These are phyloP conservation scores for Pouteria campechiana DNA, from an alignment of 179 eudicot species.

Conservation along the genomic window DNA sequence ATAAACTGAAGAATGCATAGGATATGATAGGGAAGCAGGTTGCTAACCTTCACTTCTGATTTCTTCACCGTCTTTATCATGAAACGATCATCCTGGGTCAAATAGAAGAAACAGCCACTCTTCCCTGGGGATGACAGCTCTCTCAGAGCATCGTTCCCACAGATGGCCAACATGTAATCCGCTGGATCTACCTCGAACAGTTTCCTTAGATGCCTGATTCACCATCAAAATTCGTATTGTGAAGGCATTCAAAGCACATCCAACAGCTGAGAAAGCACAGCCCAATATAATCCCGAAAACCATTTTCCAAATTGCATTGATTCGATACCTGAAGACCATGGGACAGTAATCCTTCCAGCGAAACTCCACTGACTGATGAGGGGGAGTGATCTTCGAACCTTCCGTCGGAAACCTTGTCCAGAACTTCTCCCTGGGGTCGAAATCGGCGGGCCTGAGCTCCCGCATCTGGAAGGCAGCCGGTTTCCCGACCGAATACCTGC, in stretches of 20 bases:
- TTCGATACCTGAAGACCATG: conserved; percentile 68
- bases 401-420: conserved; percentile 34
- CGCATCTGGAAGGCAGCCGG: conserved; percentile 37
- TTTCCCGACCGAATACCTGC: conserved; percentile 77
- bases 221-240: neutral
- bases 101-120: conserved; percentile 91
- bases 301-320: neutral
- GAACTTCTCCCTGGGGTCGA: conserved; percentile 31
- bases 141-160: conserved; percentile 80
- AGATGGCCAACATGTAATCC: conserved; percentile 89
- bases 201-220: conserved; percentile 65
- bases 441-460: conserved; percentile 20
- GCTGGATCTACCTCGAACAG: conserved; percentile 91
- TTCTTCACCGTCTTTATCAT: conserved; percentile 97
- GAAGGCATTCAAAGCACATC: neutral
- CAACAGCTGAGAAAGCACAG: no score
- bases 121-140: conserved; percentile 96
- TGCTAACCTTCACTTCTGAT: conserved; percentile 96
- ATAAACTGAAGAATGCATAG: conserved; percentile 1
- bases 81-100: conserved; percentile 91
- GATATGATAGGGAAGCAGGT: conserved; percentile 16
- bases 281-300: no score
- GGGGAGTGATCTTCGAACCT: conserved; percentile 29
- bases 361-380: conserved; percentile 24
- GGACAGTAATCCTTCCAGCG: conserved; percentile 40